Evolutionary conservation across 2,329 filamentous ascomycete genomes (phyloP).

Genomic region (Gliomastix tumulicola): DNA sequence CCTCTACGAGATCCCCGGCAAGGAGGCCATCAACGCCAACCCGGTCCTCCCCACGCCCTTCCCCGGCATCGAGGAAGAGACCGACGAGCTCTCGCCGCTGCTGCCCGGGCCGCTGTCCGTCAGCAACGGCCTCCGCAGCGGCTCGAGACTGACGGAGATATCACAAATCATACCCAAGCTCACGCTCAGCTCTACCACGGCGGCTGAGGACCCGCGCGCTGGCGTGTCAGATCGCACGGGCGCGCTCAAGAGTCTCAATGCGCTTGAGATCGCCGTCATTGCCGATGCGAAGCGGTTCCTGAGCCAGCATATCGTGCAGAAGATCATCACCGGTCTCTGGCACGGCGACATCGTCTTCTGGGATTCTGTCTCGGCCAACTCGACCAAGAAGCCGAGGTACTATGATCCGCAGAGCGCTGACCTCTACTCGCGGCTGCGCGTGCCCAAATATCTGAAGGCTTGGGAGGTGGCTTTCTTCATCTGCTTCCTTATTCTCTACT

Average conservation of each 20-base stretch:
- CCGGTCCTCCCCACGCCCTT: slow-evolving; percentile 6
- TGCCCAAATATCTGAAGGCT: slow-evolving; percentile 77
- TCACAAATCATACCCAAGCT: too few species aligned
- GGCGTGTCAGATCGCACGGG: slow-evolving; percentile 30
- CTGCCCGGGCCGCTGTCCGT: too few species aligned
- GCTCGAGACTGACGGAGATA: too few species aligned
- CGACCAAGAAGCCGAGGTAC: slow-evolving; percentile 68
- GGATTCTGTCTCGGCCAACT: slow-evolving; percentile 67
- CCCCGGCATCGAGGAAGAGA: slow-evolving; percentile 27
- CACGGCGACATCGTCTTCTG: slow-evolving; percentile 82
- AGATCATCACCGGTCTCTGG: slow-evolving; percentile 80
- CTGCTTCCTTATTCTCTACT: slow-evolving; percentile 73
- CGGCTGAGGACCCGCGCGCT: too few species aligned
- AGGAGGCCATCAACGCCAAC: slow-evolving; percentile 10
- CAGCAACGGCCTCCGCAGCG: too few species aligned
- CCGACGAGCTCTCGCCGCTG: slow-evolving; percentile 40
- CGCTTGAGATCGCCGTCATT: slow-evolving; percentile 78
- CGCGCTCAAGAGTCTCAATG: slow-evolving; percentile 74
- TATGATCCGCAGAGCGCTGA: slow-evolving; percentile 65
- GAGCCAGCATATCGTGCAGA: slow-evolving; percentile 72
- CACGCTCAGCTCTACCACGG: too few species aligned
- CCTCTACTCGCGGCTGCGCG: slow-evolving; percentile 66
- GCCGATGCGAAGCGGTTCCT: slow-evolving; percentile 80
- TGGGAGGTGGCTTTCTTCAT: slow-evolving; percentile 81
- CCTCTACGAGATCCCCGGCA: slow-evolving; percentile 60